Percentiles rank a stretch among this genome's conserved stretches.
Evolutionary conservation across 371 early-diverging fungal species (phyloP).

Genomic region (Dichotomocladium elegans): DNA sequence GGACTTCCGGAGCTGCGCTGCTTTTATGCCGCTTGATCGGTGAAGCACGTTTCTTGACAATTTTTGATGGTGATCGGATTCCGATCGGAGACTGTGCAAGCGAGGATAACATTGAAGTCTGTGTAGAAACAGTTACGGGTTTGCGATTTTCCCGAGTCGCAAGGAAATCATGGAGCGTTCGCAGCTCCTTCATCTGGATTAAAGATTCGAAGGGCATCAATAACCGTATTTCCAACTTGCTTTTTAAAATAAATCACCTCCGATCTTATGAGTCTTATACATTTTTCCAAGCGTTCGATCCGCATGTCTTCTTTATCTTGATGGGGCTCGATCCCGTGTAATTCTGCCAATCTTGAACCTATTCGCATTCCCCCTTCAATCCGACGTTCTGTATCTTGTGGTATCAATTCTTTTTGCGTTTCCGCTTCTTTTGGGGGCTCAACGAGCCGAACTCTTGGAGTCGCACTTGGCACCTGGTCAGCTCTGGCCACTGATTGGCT

Average conservation of each 20-base stretch:
- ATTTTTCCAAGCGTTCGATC: slow-evolving; percentile 4
- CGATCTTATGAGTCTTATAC: slow-evolving; percentile 4
- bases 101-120: background rate
- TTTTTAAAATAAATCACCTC: slow-evolving; percentile 9
- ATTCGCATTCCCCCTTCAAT: no score
- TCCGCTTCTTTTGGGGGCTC: background rate
- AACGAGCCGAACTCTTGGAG: background rate
- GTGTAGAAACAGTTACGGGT: background rate
- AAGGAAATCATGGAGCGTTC: background rate
- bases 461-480: background rate
- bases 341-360: no score
- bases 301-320: background rate
- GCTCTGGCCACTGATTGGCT: background rate
- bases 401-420: background rate
- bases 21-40: background rate
- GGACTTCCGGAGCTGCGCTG: background rate
- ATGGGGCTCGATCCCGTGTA: background rate
- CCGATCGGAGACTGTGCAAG: background rate
- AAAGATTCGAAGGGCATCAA: background rate
- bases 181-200: background rate
- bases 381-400: background rate
- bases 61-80: no score
- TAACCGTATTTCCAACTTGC: background rate
- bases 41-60: background rate
- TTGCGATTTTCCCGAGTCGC: background rate